Evolutionary conservation across 78 protist genomes (phyloP).

Genomic region (Dictyostelium citrinum): DNA sequence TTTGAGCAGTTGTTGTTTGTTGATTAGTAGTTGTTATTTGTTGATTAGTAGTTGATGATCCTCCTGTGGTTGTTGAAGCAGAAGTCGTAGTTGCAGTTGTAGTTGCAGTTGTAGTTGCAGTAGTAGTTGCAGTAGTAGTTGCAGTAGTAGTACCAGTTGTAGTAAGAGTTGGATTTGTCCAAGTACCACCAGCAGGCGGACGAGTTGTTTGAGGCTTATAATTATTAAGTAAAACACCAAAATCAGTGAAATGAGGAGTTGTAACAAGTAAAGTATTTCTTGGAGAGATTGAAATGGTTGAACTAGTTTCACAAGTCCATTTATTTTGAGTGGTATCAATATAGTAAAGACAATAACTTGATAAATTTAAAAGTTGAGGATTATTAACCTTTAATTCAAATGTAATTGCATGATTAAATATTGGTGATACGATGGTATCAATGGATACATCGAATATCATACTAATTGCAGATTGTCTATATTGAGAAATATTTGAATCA

Average conservation of each 20-base stretch:
- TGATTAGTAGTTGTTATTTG: neutral
- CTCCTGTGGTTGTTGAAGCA: neutral
- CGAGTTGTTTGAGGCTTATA: neutral
- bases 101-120: neutral
- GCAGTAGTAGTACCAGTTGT: neutral
- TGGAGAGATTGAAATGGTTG: neutral
- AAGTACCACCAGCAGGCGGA: neutral
- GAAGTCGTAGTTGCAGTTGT: neutral
- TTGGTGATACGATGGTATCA: neutral
- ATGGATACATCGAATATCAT: constrained; percentile 3
- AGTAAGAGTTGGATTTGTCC: neutral
- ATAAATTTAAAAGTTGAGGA: neutral
- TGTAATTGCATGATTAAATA: neutral
- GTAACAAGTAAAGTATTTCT: neutral
- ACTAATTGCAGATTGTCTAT: neutral
- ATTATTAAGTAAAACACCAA: constrained; percentile 4
- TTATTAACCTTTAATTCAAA: neutral
- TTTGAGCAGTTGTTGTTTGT: neutral
- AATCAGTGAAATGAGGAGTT: constrained; percentile 21
- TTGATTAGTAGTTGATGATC: neutral
- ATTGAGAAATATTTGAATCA: neutral
- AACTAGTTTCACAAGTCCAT: constrained; percentile 9
- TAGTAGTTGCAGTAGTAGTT: neutral
- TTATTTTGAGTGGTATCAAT: neutral
- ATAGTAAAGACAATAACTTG: neutral